Evolutionary conservation across 495 filamentous ascomycete species (phyloP).

Genomic region (Penicillium atrosanguineum): DNA sequence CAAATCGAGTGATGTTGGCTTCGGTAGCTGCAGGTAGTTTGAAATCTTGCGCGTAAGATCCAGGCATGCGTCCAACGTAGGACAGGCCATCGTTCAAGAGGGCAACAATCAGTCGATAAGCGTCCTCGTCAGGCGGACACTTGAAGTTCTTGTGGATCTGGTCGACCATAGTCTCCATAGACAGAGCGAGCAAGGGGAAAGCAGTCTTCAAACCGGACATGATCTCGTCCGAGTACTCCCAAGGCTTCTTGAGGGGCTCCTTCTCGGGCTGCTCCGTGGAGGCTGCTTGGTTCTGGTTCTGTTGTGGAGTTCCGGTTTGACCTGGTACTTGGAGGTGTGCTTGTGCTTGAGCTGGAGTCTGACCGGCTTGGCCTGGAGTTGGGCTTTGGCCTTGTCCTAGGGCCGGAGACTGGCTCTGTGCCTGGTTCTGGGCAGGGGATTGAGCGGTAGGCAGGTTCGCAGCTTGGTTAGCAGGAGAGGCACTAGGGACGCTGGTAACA

Average conservation of each 20-base stretch:
- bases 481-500: conserved; percentile 26
- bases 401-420: background rate
- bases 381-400: conserved; percentile 23
- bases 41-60: conserved; percentile 82
- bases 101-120: conserved; percentile 95
- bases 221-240: conserved; percentile 95
- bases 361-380: conserved; percentile 30
- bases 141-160: conserved; percentile 99
- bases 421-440: conserved; percentile 19
- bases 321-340: conserved; percentile 43
- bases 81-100: conserved; percentile 88
- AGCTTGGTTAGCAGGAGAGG: conserved; percentile 30
- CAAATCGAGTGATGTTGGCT: conserved; percentile 92
- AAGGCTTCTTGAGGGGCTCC: conserved; percentile 69
- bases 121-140: conserved; percentile 96
- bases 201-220: conserved; percentile 91
- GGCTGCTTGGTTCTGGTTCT: conserved; percentile 25
- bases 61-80: conserved; percentile 83
- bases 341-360: conserved; percentile 25
- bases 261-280: conserved; percentile 29
- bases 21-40: conserved; percentile 89
- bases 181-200: conserved; percentile 90
- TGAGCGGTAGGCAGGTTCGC: conserved; percentile 34
- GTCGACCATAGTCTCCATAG: conserved; percentile 99
- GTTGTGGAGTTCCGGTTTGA: conserved; percentile 31